phyloP scores from a whole-genome alignment of 23 red algal genomes.

The Agarophyton chilense region DNA sequence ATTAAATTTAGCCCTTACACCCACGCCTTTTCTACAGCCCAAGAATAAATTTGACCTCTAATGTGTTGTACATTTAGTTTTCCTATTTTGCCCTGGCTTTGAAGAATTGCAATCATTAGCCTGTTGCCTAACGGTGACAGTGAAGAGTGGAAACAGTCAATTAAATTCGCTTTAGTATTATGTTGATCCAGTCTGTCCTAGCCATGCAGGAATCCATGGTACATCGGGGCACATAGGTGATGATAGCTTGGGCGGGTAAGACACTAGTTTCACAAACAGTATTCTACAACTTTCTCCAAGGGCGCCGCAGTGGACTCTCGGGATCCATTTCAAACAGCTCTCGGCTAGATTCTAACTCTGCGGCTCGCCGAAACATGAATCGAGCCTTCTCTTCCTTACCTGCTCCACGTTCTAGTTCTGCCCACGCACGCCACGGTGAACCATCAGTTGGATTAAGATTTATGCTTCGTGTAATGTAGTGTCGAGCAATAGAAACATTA shows the following conservation, averaged over 20 bases:
- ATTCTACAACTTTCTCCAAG: constrained; percentile 56
- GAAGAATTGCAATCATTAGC: too few species aligned
- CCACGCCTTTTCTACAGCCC: constrained; percentile 18
- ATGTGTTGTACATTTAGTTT: background rate
- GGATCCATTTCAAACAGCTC: constrained; percentile 77
- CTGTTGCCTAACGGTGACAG: too few species aligned
- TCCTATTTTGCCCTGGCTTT: too few species aligned
- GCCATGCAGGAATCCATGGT: background rate
- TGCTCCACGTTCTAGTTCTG: constrained; percentile 72
- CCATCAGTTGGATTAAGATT: constrained; percentile 83
- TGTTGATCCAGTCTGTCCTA: background rate
- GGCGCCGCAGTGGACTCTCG: constrained; percentile 76
- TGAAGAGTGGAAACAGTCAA: too few species aligned
- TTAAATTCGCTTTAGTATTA: background rate
- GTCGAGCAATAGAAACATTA: constrained; percentile 60
- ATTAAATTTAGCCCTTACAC: constrained; percentile 88
- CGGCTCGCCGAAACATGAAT: constrained; percentile 72
- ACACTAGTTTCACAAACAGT: background rate
- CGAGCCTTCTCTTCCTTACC: constrained; percentile 78
- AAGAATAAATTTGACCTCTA: constrained; percentile 26
- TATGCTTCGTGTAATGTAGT: constrained; percentile 90
- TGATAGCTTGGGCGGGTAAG: background rate
- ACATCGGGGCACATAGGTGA: background rate
- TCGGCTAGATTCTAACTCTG: constrained; percentile 71
- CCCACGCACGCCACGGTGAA: constrained; percentile 85